A percentile compares a stretch with the other conserved stretches of the same genome.
These are phyloP conservation scores for Leccinellum luteum DNA, from an alignment of 768 basidiomycete species.

Conservation along the genomic window DNA sequence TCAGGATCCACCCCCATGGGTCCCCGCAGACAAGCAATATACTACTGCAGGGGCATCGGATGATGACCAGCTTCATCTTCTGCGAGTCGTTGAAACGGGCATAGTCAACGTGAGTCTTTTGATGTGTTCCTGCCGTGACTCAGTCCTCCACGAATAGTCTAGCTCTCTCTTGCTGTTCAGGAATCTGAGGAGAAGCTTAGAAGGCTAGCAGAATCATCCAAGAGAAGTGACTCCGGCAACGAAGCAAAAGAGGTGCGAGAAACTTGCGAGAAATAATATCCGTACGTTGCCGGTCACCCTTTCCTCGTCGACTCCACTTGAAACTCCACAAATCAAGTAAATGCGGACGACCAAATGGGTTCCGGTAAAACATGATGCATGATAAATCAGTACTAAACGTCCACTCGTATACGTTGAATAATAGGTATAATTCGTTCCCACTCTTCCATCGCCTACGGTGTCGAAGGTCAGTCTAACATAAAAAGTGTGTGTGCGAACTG, in stretches of 20 bases:
- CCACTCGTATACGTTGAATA: conserved; percentile 91
- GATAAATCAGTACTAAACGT: conserved; percentile 53
- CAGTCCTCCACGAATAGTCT: conserved; percentile 3
- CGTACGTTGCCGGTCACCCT: not conserved
- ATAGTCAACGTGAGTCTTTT: conserved; percentile 62
- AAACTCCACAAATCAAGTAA: conserved; percentile 1
- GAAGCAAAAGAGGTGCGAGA: conserved; percentile 12
- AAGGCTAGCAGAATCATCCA: conserved; percentile 6
- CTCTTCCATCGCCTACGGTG: conserved; percentile 83
- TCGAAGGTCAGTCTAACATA: conserved; percentile 4
- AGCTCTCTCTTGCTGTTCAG: conserved; percentile 78
- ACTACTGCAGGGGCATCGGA: conserved; percentile 68
- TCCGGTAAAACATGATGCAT: conserved; percentile 11
- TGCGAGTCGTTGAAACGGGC: conserved; percentile 81
- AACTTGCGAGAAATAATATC: not conserved
- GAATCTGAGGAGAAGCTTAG: conserved; percentile 72
- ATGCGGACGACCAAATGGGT: conserved; percentile 6
- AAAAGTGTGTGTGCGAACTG: not conserved
- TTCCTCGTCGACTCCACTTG: not conserved
- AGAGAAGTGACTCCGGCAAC: conserved; percentile 2
- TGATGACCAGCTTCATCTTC: conserved; percentile 66
- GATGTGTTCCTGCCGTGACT: not conserved
- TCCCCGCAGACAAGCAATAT: conserved; percentile 67
- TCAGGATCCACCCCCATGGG: conserved; percentile 73
- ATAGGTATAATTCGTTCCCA: conserved; percentile 95